Evolutionary conservation across 345 rosid genomes (phyloP), one percentile per base, ranked within the genome.

Genomic region (Pseudoturritis turrita): DNA sequence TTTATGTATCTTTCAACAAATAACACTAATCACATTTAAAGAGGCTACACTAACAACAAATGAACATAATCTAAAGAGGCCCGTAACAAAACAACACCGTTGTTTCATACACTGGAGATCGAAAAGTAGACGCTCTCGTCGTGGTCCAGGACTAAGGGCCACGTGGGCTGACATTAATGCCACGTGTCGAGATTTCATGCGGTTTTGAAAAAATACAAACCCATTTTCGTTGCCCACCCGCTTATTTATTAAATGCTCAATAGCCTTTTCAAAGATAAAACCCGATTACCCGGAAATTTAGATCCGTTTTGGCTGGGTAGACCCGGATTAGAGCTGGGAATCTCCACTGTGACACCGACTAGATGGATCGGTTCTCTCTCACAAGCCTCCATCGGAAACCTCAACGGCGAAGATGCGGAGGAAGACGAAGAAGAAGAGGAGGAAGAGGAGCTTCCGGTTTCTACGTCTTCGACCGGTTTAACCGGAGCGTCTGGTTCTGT

Each of bases 191-290:
- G 12, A 4, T 31, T 11, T 52, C 64, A 63, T 52, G 58, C 14
- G 70, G 45, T 47, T 49, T 13, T 33, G 39, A 10, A 25, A 41
- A 66, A 29, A 46, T 29, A 56, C 54, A 56, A 72, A 57, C 51
- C 41, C 21, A 17, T 62, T 61, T 21, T 33, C n/a, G n/a, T n/a
- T 4, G 31, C 43, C 57, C 61, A 44, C 46, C 26, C 35, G 13
- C 25, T 19, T 9, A 28, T 11, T 1, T 0, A 8, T 68, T 22
- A 68, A 29, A 52, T 62, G 41, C 63, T 75, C 66, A 71, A 78
- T 22, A 84, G 74, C 47, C 87, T 71, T 71, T 73, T 78, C 62
- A 78, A 71, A 33, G 80, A 51, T 4, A 71, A 35, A 65, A 68
- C 59, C 82, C 68, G 77, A 55, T 60, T 57, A 56, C 80, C 79